Evolutionary conservation across 768 basidiomycete species (phyloP).

Genomic region (Suillus subluteus): DNA sequence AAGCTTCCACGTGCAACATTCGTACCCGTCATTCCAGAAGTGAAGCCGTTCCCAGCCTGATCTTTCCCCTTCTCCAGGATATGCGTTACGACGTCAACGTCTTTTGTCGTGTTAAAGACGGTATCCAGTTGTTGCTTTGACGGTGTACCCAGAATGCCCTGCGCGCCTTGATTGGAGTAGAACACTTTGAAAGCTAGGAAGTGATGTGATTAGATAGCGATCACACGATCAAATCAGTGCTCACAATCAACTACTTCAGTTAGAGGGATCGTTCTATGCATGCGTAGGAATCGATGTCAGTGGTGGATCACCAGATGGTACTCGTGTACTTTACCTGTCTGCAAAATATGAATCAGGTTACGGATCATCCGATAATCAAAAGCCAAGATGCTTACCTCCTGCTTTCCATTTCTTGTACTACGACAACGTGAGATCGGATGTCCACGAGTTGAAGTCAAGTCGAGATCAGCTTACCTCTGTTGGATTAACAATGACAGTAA

Average conservation of each 20-base stretch:
- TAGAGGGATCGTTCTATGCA: conserved; percentile 64
- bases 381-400: conserved; percentile 58
- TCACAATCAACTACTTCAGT: conserved; percentile 82
- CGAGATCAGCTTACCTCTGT: conserved; percentile 52
- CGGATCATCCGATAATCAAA: conserved; percentile 14
- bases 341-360: conserved; percentile 20
- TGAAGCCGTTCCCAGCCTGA: conserved; percentile 54
- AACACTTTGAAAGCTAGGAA: conserved; percentile 70
- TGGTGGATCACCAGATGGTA: conserved; percentile 4
- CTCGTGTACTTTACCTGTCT: conserved; percentile 64
- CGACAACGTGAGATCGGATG: conserved; percentile 15
- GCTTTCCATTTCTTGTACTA: conserved; percentile 81
- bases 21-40: conserved; percentile 17
- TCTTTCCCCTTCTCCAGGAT: conserved; percentile 69
- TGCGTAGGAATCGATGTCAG: conserved; percentile 17
- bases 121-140: conserved; percentile 87
- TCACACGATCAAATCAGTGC: conserved; percentile 27
- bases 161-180: conserved; percentile 70
- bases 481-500: conserved; percentile 66
- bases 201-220: background rate
- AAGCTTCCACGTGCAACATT: conserved; percentile 39
- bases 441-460: conserved; percentile 9
- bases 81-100: conserved; percentile 60
- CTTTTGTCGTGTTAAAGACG: conserved; percentile 65
- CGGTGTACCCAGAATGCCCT: conserved; percentile 73